These are phyloP conservation scores for Balamuthia mandrillaris DNA, from an alignment of 208 protist species.

Conservation along the genomic window DNA sequence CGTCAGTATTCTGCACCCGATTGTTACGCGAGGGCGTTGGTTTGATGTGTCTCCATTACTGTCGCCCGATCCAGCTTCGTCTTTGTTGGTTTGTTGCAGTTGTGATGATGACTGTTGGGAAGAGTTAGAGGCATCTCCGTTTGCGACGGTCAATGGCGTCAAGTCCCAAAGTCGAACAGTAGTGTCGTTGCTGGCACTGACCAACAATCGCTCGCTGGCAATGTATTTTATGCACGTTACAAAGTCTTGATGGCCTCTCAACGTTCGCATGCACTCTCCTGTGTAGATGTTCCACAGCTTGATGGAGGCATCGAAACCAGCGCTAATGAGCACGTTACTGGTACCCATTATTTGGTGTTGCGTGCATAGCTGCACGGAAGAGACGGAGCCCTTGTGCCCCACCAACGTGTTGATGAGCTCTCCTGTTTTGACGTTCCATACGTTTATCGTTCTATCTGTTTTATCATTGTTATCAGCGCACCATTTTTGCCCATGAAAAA, in stretches of 20 bases:
- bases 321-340: constrained; percentile 1
- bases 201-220: not conserved
- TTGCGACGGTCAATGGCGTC: too few relatives aligned
- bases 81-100: too few relatives aligned
- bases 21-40: too few relatives aligned
- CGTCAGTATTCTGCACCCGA: too few relatives aligned
- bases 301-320: constrained; percentile 22
- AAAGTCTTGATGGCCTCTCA: constrained; percentile 32
- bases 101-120: too few relatives aligned
- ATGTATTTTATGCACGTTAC: constrained; percentile 22
- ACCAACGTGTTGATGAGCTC: constrained; percentile 29
- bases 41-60: too few relatives aligned
- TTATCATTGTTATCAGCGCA: not conserved
- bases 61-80: too few relatives aligned
- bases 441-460: not conserved
- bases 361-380: not conserved
- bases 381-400: constrained; percentile 28
- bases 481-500: not conserved
- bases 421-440: constrained; percentile 21
- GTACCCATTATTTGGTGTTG: too few relatives aligned
- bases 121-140: too few relatives aligned
- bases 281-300: constrained; percentile 35
- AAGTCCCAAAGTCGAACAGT: not conserved
- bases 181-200: constrained; percentile 29
- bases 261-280: constrained; percentile 17